These are phyloP conservation scores for Russula vinacea DNA, from an alignment of 768 basidiomycete genomes.

Conservation along the genomic window DNA sequence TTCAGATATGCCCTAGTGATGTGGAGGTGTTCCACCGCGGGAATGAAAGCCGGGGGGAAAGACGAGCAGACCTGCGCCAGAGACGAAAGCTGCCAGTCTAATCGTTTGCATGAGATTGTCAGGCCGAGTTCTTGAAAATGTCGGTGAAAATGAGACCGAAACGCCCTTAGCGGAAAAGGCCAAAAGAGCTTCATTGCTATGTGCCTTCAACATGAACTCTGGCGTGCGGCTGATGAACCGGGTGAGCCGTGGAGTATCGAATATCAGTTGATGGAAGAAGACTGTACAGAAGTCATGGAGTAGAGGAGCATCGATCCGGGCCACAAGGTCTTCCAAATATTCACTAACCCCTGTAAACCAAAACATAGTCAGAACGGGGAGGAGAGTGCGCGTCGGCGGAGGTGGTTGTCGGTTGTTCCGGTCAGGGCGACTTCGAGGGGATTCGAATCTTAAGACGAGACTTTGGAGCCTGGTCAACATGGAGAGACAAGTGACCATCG, in stretches of 20 bases:
- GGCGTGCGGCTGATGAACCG: neutral
- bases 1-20: too few species aligned
- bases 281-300: accelerated
- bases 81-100: neutral
- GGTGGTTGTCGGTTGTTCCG: neutral
- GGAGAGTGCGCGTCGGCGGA: neutral
- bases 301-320: neutral
- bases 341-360: neutral
- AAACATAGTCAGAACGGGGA: neutral
- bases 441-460: neutral
- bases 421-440: neutral
- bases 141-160: neutral
- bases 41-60: neutral
- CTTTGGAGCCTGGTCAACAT: neutral
- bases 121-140: neutral
- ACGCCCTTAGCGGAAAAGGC: neutral
- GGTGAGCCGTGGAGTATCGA: neutral
- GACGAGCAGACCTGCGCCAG: neutral
- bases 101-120: neutral
- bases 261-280: neutral
- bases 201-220: neutral
- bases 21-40: neutral
- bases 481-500: neutral
- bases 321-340: neutral
- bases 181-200: neutral